Percentiles rank a stretch among this genome's conserved stretches.
Conservation (phyloP, 2,329 filamentous ascomycete genomes). For the Diaporthe humulicola region DNA sequence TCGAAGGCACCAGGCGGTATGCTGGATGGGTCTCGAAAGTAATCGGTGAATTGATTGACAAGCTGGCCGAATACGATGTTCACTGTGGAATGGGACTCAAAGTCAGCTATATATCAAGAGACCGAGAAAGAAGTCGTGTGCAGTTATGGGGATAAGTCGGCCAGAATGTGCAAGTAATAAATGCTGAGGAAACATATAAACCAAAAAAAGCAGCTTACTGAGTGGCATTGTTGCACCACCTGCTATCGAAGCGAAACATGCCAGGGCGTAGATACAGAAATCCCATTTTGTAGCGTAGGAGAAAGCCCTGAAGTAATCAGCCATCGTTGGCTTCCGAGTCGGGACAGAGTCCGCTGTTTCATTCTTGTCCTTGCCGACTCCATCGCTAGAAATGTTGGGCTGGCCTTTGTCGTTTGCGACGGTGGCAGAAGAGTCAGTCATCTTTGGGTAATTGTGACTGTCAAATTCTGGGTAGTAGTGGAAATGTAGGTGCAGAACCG, state of each 20-base stretch:
- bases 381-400: neutral
- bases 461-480: neutral
- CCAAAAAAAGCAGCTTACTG: constrained; percentile 43
- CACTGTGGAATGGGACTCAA: constrained; percentile 46
- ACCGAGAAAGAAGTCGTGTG: neutral
- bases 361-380: neutral
- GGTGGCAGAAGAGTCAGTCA: neutral
- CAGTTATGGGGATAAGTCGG: neutral
- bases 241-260: constrained; percentile 62
- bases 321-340: constrained; percentile 1
- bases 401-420: neutral
- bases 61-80: constrained; percentile 70
- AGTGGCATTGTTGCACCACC: constrained; percentile 69
- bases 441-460: neutral
- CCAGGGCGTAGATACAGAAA: constrained; percentile 59
- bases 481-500: neutral
- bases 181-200: neutral
- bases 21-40: constrained; percentile 16
- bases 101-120: neutral
- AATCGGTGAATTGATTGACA: constrained; percentile 59
- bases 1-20: constrained; percentile 1
- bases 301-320: constrained; percentile 64
- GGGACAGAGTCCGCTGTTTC: neutral
- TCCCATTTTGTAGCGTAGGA: constrained; percentile 67
- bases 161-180: neutral